These are phyloP conservation scores for Zopfia rhizophila DNA, from an alignment of 2,329 filamentous ascomycete genomes.

Conservation along the genomic window DNA sequence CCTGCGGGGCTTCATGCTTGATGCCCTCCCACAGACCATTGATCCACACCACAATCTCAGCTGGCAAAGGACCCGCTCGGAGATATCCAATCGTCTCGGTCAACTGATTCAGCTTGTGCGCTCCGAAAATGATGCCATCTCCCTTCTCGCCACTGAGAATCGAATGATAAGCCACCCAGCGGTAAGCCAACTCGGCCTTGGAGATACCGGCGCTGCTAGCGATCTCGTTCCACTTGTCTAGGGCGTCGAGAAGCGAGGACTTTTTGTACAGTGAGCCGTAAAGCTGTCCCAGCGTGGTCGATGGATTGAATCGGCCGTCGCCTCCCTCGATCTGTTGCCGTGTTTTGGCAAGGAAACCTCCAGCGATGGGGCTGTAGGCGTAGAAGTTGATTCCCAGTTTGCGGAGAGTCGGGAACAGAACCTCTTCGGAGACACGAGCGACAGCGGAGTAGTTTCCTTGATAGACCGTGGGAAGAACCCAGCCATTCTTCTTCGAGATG, in stretches of 20 bases:
- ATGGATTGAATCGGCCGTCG: constrained; percentile 37
- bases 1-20: constrained; percentile 1
- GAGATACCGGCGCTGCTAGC: constrained; percentile 43
- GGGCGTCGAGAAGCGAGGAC: constrained; percentile 41
- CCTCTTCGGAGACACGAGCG: constrained; percentile 43
- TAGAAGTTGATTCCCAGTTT: constrained; percentile 51
- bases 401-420: constrained; percentile 52
- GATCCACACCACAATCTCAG: constrained; percentile 3
- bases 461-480: constrained; percentile 52
- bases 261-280: constrained; percentile 46
- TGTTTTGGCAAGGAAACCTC: constrained; percentile 47
- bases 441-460: constrained; percentile 51
- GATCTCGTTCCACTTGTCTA: constrained; percentile 45
- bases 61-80: constrained; percentile 7
- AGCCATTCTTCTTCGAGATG: constrained; percentile 41
- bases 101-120: constrained; percentile 25
- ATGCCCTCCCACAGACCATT: constrained; percentile 8
- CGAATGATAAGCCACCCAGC: constrained; percentile 51
- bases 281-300: constrained; percentile 28
- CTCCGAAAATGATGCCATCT: constrained; percentile 51
- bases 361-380: constrained; percentile 48
- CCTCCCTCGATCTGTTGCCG: constrained; percentile 51
- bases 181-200: constrained; percentile 48
- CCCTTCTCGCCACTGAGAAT: constrained; percentile 44
- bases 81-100: constrained; percentile 13